Evolutionary conservation across 169 alveolate species (phyloP).

Genomic region (Plasmodium vivax): DNA sequence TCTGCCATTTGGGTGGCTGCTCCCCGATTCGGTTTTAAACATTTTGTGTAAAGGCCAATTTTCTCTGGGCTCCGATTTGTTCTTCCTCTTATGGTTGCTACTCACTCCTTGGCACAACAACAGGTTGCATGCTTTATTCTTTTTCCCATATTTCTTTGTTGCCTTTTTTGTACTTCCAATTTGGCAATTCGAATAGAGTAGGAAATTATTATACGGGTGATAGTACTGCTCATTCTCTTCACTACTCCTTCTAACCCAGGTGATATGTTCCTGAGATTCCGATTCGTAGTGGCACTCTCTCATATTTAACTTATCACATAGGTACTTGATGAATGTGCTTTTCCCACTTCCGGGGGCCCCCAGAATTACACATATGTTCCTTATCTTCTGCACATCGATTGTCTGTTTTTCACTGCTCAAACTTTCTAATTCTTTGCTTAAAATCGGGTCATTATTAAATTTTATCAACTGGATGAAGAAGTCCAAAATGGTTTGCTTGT

Average conservation of each 20-base stretch:
- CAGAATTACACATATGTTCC: conserved; percentile 59
- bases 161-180: conserved; percentile 43
- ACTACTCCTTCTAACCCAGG: conserved; percentile 14
- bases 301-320: conserved; percentile 69
- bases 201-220: conserved; percentile 59
- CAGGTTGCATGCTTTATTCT: not conserved
- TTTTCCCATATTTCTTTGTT: not conserved
- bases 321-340: conserved; percentile 57
- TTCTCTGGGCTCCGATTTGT: not conserved
- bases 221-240: conserved; percentile 50
- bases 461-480: conserved; percentile 56
- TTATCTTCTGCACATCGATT: conserved; percentile 16
- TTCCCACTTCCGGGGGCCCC: conserved; percentile 73
- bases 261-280: conserved; percentile 28
- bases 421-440: conserved; percentile 46
- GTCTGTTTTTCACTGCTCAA: not conserved
- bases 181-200: conserved; percentile 50
- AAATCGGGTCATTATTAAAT: conserved; percentile 72
- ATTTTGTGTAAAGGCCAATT: not conserved
- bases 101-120: not conserved
- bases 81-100: conserved; percentile 1
- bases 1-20: not conserved
- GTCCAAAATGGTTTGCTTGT: conserved; percentile 38
- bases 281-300: conserved; percentile 60
- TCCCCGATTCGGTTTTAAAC: not conserved